These are phyloP conservation scores for Articulospora tetracladia DNA, from an alignment of 495 filamentous ascomycete genomes.

Conservation along the genomic window DNA sequence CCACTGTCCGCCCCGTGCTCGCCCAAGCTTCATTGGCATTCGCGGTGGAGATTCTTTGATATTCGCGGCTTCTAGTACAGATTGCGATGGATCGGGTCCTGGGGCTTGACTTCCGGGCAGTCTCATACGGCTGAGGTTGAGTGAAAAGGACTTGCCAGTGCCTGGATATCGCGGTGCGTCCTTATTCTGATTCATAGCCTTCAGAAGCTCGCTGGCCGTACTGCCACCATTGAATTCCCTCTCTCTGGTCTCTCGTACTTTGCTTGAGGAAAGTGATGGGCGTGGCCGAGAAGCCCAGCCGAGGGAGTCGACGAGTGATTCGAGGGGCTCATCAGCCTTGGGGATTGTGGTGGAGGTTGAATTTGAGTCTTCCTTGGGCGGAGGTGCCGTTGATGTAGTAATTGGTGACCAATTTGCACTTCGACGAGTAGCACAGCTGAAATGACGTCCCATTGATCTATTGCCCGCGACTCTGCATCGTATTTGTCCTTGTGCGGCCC, in stretches of 20 bases:
- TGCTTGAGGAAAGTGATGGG: not conserved
- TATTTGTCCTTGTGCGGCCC: conserved; percentile 10
- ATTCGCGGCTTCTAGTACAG: too few species aligned
- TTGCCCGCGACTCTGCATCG: not conserved
- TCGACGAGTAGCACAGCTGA: conserved; percentile 17
- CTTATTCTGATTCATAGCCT: too few species aligned
- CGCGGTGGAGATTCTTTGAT: not conserved
- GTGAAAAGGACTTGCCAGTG: too few species aligned
- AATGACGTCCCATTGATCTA: conserved; percentile 20
- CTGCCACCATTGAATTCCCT: too few species aligned
- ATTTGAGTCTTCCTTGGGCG: not conserved
- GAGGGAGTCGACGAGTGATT: not conserved
- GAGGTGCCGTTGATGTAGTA: not conserved
- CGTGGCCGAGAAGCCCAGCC: not conserved
- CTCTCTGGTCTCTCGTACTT: not conserved
- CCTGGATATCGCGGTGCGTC: too few species aligned
- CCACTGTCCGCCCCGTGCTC: conserved; percentile 54
- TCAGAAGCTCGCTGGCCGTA: not conserved
- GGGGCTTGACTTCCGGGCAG: too few species aligned
- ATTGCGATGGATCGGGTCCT: too few species aligned
- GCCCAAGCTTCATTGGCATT: conserved; percentile 40
- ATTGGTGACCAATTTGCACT: conserved; percentile 10
- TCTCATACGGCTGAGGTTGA: too few species aligned
- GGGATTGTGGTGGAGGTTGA: not conserved
- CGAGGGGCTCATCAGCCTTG: not conserved